Evolutionary conservation across 257 asterid species (phyloP).

Genomic region (Parsonsia alboflavescens): DNA sequence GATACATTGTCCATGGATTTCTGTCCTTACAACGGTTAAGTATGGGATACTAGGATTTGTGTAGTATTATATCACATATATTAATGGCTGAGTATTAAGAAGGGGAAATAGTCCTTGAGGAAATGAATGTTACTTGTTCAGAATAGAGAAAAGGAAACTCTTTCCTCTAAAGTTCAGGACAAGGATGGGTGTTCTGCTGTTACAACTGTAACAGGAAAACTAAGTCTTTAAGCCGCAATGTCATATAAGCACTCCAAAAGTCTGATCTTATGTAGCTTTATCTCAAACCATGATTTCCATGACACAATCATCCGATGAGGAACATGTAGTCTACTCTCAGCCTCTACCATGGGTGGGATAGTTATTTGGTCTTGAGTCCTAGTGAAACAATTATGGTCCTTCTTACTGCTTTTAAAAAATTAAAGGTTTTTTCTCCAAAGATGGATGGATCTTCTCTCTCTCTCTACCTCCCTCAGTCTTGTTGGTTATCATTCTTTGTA

Average conservation of each 20-base stretch:
- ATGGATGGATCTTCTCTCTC: background rate
- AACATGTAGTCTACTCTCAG: background rate
- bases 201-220: background rate
- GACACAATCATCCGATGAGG: background rate
- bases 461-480: background rate
- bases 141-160: background rate
- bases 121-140: conserved; percentile 1
- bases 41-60: background rate
- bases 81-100: background rate
- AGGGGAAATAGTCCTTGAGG: background rate
- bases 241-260: background rate
- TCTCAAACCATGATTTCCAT: background rate
- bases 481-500: background rate
- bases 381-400: background rate
- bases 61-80: background rate
- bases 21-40: background rate
- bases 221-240: background rate
- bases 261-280: background rate
- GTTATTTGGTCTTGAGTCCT: background rate
- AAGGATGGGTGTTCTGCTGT: background rate
- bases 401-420: background rate
- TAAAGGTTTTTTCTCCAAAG: background rate
- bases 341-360: background rate
- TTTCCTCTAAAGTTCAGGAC: background rate
- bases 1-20: background rate